Percentiles rank a stretch among this genome's conserved stretches.
These are phyloP conservation scores for Niveomyces coronatus DNA, from an alignment of 2,329 filamentous ascomycete species.

Conservation along the genomic window DNA sequence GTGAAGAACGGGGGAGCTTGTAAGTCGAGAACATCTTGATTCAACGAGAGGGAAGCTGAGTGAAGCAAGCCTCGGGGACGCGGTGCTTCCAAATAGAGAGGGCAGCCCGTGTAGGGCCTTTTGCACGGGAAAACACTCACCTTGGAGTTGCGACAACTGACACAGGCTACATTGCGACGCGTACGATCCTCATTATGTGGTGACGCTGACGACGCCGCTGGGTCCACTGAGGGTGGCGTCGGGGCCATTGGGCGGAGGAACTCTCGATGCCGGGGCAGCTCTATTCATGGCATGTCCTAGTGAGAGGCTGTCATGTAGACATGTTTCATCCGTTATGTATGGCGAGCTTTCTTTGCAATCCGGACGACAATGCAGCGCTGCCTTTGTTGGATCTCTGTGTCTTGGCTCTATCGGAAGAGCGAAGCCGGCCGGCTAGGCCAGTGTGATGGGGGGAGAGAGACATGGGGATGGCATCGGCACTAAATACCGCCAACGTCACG, in stretches of 20 bases:
- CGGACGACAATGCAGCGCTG: background rate
- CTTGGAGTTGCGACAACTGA: conserved; percentile 31
- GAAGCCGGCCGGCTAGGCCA: too few relatives aligned
- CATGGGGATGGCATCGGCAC: conserved; percentile 1
- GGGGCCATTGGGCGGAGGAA: conserved; percentile 17
- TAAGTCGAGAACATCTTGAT: conserved; percentile 6
- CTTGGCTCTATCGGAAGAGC: too few relatives aligned
- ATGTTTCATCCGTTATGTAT: too few relatives aligned
- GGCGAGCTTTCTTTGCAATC: too few relatives aligned
- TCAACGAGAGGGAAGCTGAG: conserved; percentile 2
- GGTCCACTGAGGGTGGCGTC: conserved; percentile 21
- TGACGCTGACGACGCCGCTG: conserved; percentile 15
- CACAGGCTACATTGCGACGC: conserved; percentile 27
- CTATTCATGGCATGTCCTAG: conserved; percentile 8
- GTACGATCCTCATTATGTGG: conserved; percentile 19
- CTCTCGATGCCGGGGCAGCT: conserved; percentile 4
- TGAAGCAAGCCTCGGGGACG: background rate
- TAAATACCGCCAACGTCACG: conserved; percentile 7
- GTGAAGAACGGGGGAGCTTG: conserved; percentile 4
- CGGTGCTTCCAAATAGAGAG: background rate
- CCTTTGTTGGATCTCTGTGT: background rate
- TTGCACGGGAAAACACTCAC: conserved; percentile 16
- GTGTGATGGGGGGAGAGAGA: conserved; percentile 1
- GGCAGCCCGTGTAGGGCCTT: background rate
- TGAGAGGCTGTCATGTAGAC: conserved; percentile 2